Evolutionary conservation across 495 filamentous ascomycete genomes (phyloP).

Genomic region (Lentithecium fluviatile): DNA sequence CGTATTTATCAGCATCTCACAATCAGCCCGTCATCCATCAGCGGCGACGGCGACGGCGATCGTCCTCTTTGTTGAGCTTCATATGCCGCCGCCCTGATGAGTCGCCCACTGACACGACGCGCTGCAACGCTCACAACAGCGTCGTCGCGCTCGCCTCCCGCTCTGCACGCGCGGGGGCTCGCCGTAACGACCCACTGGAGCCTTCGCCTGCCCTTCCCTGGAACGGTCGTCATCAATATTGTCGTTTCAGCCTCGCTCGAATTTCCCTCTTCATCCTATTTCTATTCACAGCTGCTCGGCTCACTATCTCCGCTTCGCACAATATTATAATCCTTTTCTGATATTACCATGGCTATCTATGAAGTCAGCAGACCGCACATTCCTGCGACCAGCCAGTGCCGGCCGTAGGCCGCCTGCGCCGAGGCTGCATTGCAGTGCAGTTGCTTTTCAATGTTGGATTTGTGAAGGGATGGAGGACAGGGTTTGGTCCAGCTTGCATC

Average conservation of each 20-base stretch:
- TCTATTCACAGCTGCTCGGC: background rate
- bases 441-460: conserved; percentile 10
- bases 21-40: too few species aligned
- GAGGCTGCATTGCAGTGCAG: conserved; percentile 5
- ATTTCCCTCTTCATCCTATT: conserved; percentile 12
- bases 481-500: conserved; percentile 16
- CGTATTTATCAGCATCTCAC: too few species aligned
- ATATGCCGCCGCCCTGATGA: conserved; percentile 2
- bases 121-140: background rate
- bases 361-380: conserved; percentile 25
- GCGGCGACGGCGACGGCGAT: background rate
- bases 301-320: conserved; percentile 7
- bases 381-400: conserved; percentile 10
- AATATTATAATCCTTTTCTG: conserved; percentile 8
- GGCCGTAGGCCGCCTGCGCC: conserved; percentile 4
- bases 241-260: conserved; percentile 21
- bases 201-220: conserved; percentile 4
- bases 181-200: background rate
- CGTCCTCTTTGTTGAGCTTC: too few species aligned
- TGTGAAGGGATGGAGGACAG: background rate
- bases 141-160: conserved; percentile 7
- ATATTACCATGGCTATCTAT: conserved; percentile 1
- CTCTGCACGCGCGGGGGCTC: conserved; percentile 3
- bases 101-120: conserved; percentile 21
- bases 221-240: conserved; percentile 11